Evolutionary conservation across 2,329 filamentous ascomycete genomes (phyloP), one percentile per base, ranked within the genome.

Genomic region (Fonsecaea pugnacius): DNA sequence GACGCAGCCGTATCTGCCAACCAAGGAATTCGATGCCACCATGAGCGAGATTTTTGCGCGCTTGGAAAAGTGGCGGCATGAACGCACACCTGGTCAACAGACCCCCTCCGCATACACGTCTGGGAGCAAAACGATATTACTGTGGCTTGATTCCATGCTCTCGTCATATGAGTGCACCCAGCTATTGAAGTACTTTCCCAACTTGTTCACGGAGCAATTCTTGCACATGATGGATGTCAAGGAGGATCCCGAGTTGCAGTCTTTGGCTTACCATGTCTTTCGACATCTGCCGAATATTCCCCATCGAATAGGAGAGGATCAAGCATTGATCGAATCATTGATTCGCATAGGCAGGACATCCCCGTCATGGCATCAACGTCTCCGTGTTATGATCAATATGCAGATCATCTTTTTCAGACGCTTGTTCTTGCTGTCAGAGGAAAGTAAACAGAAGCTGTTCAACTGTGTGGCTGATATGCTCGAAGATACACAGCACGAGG

Each of bases 141-240:
- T 95, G 52, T 99, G 95, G 95, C 86, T 99, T 4, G 95, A 99
- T 77, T 90, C 88, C 55, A 95, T 92, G 16, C 83, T 99, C 2
- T 92, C 91, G 2, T 96, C 92, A 0, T 91, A 96, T 68, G 95
- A 98, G 75, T 99, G 95, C 78, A 96, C 88, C 0, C 90, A 95
- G 74, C 85, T 99, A 14, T 87, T 96, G 18, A 87, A 89, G 3
- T 98, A 97, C 84, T 98, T 99, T 81, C 90, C 92, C 0, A 85
- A 91, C 38, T 84, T 90, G 0, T 94, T 98, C 73, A 95, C 96
- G 76, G 91, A 95, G 72, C 91, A 97, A 75, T 85, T 99, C 14
- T 81, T 99, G 58, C 93, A 99, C 81, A 99, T 99, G 95, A 99
- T 99, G 94, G 95, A 99, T 74, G 92, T 99, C 75, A 98, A 98